Evolutionary conservation across 2,329 filamentous ascomycete species (phyloP).

Genomic region (Arthrobotrys entomopaga): DNA sequence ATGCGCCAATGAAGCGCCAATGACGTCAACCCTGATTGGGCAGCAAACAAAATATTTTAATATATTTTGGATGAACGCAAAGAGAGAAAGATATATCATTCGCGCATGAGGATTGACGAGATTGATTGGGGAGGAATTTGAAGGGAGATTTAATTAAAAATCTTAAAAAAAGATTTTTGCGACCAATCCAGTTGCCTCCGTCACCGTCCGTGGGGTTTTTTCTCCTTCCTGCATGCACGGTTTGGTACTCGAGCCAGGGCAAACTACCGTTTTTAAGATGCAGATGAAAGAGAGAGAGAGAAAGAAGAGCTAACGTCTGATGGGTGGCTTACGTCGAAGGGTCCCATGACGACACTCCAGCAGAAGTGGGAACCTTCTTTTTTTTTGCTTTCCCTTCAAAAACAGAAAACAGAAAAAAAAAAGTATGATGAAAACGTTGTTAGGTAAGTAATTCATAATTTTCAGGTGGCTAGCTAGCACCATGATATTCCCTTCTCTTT

Average conservation of each 20-base stretch:
- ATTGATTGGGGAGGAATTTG: too few species aligned
- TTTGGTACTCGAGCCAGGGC: constrained; percentile 9
- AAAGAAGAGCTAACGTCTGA: neutral
- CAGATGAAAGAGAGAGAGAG: too few species aligned
- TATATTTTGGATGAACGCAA: neutral
- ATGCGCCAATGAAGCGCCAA: constrained; percentile 10
- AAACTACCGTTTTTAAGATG: constrained; percentile 15
- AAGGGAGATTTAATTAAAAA: neutral
- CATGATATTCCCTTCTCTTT: neutral
- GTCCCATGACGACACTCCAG: constrained; percentile 53
- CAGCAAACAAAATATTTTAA: neutral
- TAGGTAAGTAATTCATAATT: neutral
- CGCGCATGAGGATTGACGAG: neutral
- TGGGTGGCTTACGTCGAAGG: constrained; percentile 51
- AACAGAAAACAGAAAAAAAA: too few species aligned
- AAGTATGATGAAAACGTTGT: constrained; percentile 29
- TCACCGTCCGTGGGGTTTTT: constrained; percentile 5
- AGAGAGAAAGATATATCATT: neutral
- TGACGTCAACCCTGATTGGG: constrained; percentile 16
- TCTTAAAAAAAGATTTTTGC: neutral
- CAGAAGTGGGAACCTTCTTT: neutral
- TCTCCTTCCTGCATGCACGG: neutral
- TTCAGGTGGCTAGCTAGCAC: constrained; percentile 17
- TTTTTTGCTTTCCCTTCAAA: too few species aligned
- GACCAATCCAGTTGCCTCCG: constrained; percentile 27